A percentile compares a stretch with the other conserved stretches of the same genome.
phyloP scores from a whole-genome alignment of 805 yeast genomes.

The Cyberlindnera maclurae region DNA sequence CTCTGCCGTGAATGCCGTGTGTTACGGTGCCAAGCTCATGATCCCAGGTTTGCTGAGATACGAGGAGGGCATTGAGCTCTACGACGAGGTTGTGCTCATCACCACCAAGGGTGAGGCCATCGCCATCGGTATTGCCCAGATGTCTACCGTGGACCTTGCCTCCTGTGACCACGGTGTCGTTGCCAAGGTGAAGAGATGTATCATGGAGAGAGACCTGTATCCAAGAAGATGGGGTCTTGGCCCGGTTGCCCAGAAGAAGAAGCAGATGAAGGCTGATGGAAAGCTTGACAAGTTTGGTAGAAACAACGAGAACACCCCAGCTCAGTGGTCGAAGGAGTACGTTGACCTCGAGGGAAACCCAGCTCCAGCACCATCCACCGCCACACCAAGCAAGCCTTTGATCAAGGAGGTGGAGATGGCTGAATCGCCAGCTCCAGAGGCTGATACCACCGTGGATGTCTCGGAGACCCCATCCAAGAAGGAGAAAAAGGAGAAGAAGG shows the following conservation, averaged over 20 bases:
- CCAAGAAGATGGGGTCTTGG: slow-evolving; percentile 99
- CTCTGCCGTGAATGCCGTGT: slow-evolving; percentile 95
- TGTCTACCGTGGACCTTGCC: slow-evolving; percentile 96
- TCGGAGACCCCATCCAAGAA: slow-evolving; percentile 35
- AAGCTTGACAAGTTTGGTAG: slow-evolving; percentile 95
- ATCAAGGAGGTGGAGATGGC: slow-evolving; percentile 34
- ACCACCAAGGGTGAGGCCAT: slow-evolving; percentile 99
- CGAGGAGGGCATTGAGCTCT: slow-evolving; percentile 94
- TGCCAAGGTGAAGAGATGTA: slow-evolving; percentile 97
- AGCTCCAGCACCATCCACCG: slow-evolving; percentile 36
- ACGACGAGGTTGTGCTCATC: slow-evolving; percentile 95
- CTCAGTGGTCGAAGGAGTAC: slow-evolving; percentile 81
- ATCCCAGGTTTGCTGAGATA: slow-evolving; percentile 96
- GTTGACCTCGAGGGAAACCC: slow-evolving; percentile 60
- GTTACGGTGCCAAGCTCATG: slow-evolving; percentile 99
- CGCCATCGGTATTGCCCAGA: slow-evolving; percentile 97
- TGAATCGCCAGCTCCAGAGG: slow-evolving; percentile 25
- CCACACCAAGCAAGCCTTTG: slow-evolving; percentile 38
- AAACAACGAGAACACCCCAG: slow-evolving; percentile 89
- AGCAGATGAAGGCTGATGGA: slow-evolving; percentile 95
- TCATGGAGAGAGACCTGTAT: slow-evolving; percentile 98
- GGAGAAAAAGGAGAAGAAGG: slow-evolving; percentile 54
- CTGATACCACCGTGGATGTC: slow-evolving; percentile 18
- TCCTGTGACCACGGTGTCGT: slow-evolving; percentile 98
- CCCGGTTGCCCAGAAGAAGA: slow-evolving; percentile 97